These are phyloP conservation scores for Heliosperma pusillum DNA, from an alignment of 148 eudicot genomes.

Conservation along the genomic window DNA sequence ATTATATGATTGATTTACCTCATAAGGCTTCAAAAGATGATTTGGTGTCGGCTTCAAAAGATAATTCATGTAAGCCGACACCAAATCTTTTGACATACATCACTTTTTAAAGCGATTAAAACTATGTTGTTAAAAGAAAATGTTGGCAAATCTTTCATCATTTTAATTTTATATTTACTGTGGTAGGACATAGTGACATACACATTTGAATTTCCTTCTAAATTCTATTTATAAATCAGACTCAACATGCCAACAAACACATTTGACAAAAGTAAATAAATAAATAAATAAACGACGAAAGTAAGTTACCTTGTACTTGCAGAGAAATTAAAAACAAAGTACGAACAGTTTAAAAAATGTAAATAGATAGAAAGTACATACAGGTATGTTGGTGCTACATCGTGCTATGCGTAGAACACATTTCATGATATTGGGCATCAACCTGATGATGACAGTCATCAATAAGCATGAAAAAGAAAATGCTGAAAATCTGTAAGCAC, in stretches of 20 bases:
- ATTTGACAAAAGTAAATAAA: background rate
- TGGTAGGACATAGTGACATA: background rate
- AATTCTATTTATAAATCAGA: background rate
- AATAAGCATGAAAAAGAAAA: conserved; percentile 13
- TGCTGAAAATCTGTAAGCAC: background rate
- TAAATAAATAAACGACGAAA: background rate
- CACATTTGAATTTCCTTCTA: background rate
- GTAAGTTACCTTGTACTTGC: background rate
- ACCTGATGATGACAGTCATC: conserved; percentile 38
- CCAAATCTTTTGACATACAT: background rate
- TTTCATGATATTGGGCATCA: conserved; percentile 61
- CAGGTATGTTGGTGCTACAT: conserved; percentile 43
- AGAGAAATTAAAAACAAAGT: background rate
- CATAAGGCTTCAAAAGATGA: background rate
- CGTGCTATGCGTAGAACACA: conserved; percentile 46
- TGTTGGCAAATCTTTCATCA: background rate
- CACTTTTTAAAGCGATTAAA: background rate
- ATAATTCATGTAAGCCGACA: background rate
- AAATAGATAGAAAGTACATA: conserved; percentile 31
- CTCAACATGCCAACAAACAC: background rate
- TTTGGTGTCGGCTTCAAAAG: background rate
- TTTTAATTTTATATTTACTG: background rate
- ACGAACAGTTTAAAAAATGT: background rate
- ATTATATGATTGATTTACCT: background rate
- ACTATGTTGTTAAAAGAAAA: too few relatives aligned